Evolutionary conservation across 805 yeast genomes (phyloP), one percentile per base, ranked within the genome.

Genomic region (Kodamaea kakaduensis): DNA sequence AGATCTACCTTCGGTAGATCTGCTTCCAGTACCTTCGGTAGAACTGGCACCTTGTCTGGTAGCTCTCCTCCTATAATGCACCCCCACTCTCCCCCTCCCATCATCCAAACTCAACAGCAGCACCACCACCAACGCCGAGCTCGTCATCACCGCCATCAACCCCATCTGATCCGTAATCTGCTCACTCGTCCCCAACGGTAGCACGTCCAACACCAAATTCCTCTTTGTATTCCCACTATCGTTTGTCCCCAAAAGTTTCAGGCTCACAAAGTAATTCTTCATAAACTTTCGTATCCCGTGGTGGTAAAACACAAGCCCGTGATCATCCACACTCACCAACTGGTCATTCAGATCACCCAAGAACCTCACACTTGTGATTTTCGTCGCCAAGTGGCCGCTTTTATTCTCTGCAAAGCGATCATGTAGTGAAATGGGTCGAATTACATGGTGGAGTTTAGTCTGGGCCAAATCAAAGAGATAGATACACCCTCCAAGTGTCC

Each of bases 401-500:
- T 32, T 29, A 18, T 55, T 52, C 21, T 44, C 38, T 9, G 50
- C 40, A 28, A 51, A 52, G 14, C 63, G 44, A 24, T 51, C 50
- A 24, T 51, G 47, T 13, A 54, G 30, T 1, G 56, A 39, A 3
- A 58, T 48, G 2, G 66, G 60, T 1, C 36, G 18, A 7, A 64
- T 54, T 4, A 45, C 37, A 33, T 43, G 37, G 17, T 28, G 26
- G 7, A 43, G 41, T 1, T 18, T 31, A 20, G 18, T 71, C 44
- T 46, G 78, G 75, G 4, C 61, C 56, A 64, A 46, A 42, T 84
- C 79, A 95, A 96, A 90, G 2, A 84, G 46, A 18, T 70, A 60
- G 2, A 89, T 69, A 36, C 64, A 66, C 0, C 97, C 97, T 15
- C 69, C 59, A 4, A 67, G 62, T 44, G 72, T 77, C 1, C 95